Conservation (phyloP, 768 basidiomycete species). For the Hygrocybe punicea region DNA sequence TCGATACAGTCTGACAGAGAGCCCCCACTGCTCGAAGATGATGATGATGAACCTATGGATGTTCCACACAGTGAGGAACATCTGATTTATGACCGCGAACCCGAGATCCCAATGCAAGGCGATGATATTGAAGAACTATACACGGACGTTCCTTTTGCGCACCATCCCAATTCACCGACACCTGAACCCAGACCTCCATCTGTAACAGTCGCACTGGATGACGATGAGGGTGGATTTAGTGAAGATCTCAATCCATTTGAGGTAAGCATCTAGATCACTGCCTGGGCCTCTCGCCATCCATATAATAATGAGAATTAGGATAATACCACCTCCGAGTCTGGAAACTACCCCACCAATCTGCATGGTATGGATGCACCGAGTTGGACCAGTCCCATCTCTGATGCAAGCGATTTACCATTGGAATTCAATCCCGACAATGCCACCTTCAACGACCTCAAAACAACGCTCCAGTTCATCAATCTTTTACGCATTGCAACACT, state of each 20-base stretch:
- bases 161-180: too few species aligned
- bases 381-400: not conserved
- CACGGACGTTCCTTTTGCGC: too few species aligned
- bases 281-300: not conserved
- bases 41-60: too few species aligned
- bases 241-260: not conserved
- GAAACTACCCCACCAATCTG: not conserved
- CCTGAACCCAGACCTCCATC: not conserved
- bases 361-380: not conserved
- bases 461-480: not conserved
- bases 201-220: not conserved
- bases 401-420: not conserved
- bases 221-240: not conserved
- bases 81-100: too few species aligned
- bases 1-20: too few species aligned
- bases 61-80: too few species aligned
- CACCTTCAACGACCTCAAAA: not conserved
- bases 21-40: too few species aligned
- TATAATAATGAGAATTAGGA: not conserved
- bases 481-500: not conserved
- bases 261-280: not conserved
- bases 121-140: too few species aligned
- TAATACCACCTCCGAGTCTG: too few species aligned
- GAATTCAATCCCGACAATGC: not conserved
- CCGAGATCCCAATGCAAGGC: too few species aligned